Base-by-base conservation (phyloP, 805 yeast species). In the Teunomyces lycoperdinae region DNA sequence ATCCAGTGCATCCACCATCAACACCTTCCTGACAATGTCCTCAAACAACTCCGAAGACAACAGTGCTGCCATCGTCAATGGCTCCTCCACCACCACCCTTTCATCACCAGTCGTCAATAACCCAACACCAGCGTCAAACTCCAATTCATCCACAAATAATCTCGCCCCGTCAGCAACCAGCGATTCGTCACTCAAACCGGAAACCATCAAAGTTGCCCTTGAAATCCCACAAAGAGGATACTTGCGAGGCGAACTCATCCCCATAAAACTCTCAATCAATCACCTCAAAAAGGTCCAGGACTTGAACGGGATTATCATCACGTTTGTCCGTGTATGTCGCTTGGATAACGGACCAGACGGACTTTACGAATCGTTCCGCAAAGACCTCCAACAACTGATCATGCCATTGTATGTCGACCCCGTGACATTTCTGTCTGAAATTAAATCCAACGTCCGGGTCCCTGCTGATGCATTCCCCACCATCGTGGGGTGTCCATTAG, bases 401-500 rank as follows among this genome's bases (percentile, higher is more conserved):
- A 75, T 85, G 1, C 96, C 97, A 1, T 67, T 90, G 9, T 85
- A 81, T 53, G 80, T 89, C n/a, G 91, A 89, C 60, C 89, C 91
- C 0, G 69, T 60, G 10, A 76, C 85, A 0, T 69, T 81, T 34
- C 66, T 74, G 13, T 75, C 83, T 35, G 83, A 79, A 30, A 73
- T 85, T 8, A 79, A 79, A 29, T 80, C 91, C 0, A 77, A 80
- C 35, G 65, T 90, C 16, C 73, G 83, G 51, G 83, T 90, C 0
- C 97, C 97, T 0, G 80, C 86, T 0, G 96, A 90, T 56, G 83
- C 87, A 0, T 89, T 90, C 61, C 95, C 96, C 0, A 87, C 96
- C 0, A 87, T 89, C 10, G 75, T 80, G 13, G 86, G 87, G 1
- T 79, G 87, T 44, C 81, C 81, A 2, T 67, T 84, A 42, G 89